These are phyloP conservation scores for Fusarium poae DNA, from an alignment of 2,329 filamentous ascomycete genomes.

Conservation along the genomic window DNA sequence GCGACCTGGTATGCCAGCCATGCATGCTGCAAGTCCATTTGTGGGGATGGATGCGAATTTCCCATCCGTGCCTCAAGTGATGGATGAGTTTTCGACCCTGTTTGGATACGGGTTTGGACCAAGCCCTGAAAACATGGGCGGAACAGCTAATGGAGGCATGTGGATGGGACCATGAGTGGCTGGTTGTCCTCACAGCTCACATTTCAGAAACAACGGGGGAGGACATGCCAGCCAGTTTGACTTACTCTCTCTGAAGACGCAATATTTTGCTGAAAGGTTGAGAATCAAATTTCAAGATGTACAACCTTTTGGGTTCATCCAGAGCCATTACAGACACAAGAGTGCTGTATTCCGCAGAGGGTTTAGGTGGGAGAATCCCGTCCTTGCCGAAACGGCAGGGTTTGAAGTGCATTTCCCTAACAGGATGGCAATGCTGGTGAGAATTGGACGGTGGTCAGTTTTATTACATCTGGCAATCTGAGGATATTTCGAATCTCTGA, in stretches of 20 bases:
- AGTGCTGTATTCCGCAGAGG: neutral
- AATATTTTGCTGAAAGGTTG: constrained; percentile 4
- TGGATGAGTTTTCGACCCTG: constrained; percentile 55
- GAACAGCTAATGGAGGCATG: constrained; percentile 44
- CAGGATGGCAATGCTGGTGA: neutral
- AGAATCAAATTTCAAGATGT: neutral
- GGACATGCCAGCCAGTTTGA: constrained; percentile 11
- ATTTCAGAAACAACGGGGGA: constrained; percentile 12
- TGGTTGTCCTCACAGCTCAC: neutral
- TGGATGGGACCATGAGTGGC: constrained; percentile 49
- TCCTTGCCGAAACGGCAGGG: neutral
- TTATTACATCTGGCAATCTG: neutral
- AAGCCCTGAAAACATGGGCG: constrained; percentile 49
- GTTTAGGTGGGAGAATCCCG: neutral
- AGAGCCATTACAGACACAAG: neutral
- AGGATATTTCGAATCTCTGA: neutral
- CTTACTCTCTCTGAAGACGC: constrained; percentile 1
- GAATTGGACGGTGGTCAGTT: neutral
- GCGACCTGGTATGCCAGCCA: constrained; percentile 45
- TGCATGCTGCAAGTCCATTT: constrained; percentile 52
- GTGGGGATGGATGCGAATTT: constrained; percentile 56
- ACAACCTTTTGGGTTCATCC: neutral
- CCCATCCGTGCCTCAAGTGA: constrained; percentile 55
- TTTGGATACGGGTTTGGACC: constrained; percentile 52
- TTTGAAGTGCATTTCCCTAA: constrained; percentile 1